Conservation (phyloP, 2,329 filamentous ascomycete species). For the Arachnopeziza araneosa region DNA sequence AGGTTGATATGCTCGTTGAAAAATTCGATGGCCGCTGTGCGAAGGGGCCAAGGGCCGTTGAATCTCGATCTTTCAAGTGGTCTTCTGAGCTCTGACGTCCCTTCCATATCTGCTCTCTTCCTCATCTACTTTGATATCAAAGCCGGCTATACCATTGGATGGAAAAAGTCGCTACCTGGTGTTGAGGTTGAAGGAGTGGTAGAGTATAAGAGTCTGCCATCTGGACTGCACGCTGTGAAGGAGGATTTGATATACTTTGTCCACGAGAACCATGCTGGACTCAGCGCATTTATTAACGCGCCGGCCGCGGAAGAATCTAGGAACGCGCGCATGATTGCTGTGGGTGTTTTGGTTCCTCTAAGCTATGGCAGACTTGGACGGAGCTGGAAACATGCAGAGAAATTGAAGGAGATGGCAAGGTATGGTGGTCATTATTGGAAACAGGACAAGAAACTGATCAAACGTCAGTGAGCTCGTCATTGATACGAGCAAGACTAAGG, state of each 20-base stretch:
- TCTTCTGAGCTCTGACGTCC: slow-evolving; percentile 39
- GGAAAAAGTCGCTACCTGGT: slow-evolving; percentile 69
- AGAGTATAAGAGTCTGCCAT: slow-evolving; percentile 95
- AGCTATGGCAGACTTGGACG: slow-evolving; percentile 81
- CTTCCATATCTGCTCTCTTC: slow-evolving; percentile 72
- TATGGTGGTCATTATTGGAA: slow-evolving; percentile 35
- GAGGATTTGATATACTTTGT: slow-evolving; percentile 94
- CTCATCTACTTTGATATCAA: slow-evolving; percentile 90
- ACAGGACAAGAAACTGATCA: background rate
- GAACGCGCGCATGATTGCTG: slow-evolving; percentile 87
- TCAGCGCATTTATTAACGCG: slow-evolving; percentile 86
- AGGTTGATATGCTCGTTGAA: slow-evolving; percentile 10
- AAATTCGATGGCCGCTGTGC: slow-evolving; percentile 24
- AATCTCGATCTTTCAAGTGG: slow-evolving; percentile 26
- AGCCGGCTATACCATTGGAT: slow-evolving; percentile 83
- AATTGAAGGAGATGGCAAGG: slow-evolving; percentile 68
- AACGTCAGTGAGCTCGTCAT: slow-evolving; percentile 51
- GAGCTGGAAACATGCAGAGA: slow-evolving; percentile 81
- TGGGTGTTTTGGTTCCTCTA: slow-evolving; percentile 81
- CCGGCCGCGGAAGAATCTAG: slow-evolving; percentile 73
- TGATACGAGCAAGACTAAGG: slow-evolving; percentile 54
- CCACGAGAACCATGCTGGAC: slow-evolving; percentile 74
- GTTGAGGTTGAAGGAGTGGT: slow-evolving; percentile 79
- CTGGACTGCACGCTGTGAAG: slow-evolving; percentile 81
- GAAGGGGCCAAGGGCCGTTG: slow-evolving; percentile 30